Base-by-base conservation (phyloP, 805 yeast species). In the Myxozyma neglecta region DNA sequence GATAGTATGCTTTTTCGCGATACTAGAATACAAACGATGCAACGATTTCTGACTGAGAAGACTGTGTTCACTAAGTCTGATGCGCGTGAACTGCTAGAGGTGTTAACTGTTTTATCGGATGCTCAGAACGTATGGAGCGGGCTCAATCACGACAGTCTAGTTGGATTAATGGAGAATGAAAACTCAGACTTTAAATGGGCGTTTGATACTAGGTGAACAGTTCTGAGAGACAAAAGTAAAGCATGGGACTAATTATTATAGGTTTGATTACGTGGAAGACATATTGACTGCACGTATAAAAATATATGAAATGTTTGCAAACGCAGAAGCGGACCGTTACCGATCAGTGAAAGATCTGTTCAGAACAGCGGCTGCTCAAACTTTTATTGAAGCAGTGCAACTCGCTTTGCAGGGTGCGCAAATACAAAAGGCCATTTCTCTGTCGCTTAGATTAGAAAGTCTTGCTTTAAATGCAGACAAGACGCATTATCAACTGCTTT, bases 371-470 rank as follows among this genome's bases (percentile, higher is more conserved):
- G 53, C 44, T 35, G 54, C 51, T n/a, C 37, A 45, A 6, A 52
- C 54, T 20, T 44, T 55, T 29, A 55, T 46, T 14, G 16, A 20
- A 7, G n/a, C 50, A n/a, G 51, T 44, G 11, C 37, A 47, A 11
- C 42, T 35, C n/a, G 61, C 63, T 42, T 66, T 70, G 6, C 52
- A 44, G 1, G 66, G 40, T 45, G 65, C 68, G 2, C 69, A 71
- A 16, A 45, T 53, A 4, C 70, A 70, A 34, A 62, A 64, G 35
- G 67, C 75, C 1, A 42, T 71, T 34, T 60, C 66, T 5, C 60
- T 65, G 5, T 65, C 73, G 0, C 34, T 72, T 5, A 61, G 63
- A 48, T 62, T 74, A 13, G 69, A 66, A 36, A 40, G 32, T 0
- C 45, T 68, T 2, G 59, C 67, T 1, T 20, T 16, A n/a, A 11